Conservation (phyloP, 306 rosid species). For the Castanospermum australe region DNA sequence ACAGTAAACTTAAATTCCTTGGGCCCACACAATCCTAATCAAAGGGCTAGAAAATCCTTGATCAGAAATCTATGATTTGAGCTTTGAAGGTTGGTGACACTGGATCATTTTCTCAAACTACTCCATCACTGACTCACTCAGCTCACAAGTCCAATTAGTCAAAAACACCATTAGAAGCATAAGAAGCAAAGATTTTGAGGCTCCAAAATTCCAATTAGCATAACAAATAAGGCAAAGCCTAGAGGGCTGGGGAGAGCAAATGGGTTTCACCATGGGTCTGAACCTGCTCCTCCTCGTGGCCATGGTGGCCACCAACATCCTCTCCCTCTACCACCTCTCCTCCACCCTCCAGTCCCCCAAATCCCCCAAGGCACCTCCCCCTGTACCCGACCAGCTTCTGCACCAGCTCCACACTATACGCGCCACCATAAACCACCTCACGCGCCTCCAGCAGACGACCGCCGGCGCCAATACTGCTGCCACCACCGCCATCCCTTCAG, state of each 20-base stretch:
- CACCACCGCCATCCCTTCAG: slow-evolving; percentile 48
- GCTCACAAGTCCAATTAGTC: slow-evolving; percentile 1
- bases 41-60: background rate
- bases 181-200: too few relatives aligned
- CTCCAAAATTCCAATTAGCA: background rate
- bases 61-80: background rate
- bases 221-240: slow-evolving; percentile 5
- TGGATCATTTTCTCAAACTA: background rate
- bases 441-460: slow-evolving; percentile 62
- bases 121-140: background rate
- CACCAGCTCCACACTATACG: slow-evolving; percentile 88
- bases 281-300: slow-evolving; percentile 77
- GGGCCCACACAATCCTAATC: slow-evolving; percentile 7
- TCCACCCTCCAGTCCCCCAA: slow-evolving; percentile 63
- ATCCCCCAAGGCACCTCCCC: slow-evolving; percentile 40
- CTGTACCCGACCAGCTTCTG: slow-evolving; percentile 79
- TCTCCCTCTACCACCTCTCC: slow-evolving; percentile 90
- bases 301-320: slow-evolving; percentile 95
- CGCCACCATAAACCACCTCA: slow-evolving; percentile 94
- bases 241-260: too few relatives aligned
- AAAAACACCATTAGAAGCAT: slow-evolving; percentile 16
- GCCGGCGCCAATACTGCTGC: background rate
- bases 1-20: background rate
- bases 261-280: slow-evolving; percentile 85
- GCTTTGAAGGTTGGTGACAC: background rate